phyloP scores from a whole-genome alignment of 768 basidiomycete genomes.

The Clavulina sp. region DNA sequence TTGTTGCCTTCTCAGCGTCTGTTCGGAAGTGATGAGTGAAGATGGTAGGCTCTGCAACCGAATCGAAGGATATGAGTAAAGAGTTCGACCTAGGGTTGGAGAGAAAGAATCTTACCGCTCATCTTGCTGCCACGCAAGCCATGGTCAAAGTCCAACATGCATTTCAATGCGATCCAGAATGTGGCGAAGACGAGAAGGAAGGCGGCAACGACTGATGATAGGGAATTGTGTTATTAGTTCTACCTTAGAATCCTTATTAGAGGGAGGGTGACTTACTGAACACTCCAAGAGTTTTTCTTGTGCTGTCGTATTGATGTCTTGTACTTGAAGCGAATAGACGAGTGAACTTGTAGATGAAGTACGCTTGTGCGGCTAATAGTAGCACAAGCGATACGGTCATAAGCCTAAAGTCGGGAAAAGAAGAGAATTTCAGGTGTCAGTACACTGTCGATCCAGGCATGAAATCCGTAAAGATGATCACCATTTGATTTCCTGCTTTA shows the following conservation, averaged over 20 bases:
- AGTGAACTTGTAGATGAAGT: conserved; percentile 64
- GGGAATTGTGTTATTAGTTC: conserved; percentile 1
- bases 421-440: conserved; percentile 7
- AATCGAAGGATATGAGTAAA: conserved; percentile 20
- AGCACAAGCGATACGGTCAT: conserved; percentile 54
- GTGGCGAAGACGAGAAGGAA: conserved; percentile 59
- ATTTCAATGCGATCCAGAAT: conserved; percentile 58
- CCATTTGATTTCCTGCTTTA: conserved; percentile 70
- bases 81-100: conserved; percentile 13
- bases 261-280: conserved; percentile 40
- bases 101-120: conserved; percentile 36
- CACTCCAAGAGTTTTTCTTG: conserved; percentile 58
- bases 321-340: conserved; percentile 59
- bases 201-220: conserved; percentile 43
- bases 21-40: conserved; percentile 4
- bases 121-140: conserved; percentile 60
- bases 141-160: conserved; percentile 67
- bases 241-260: background rate
- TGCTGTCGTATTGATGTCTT: conserved; percentile 39
- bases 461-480: conserved; percentile 5
- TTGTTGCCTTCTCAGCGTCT: background rate
- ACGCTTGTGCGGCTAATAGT: conserved; percentile 46
- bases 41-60: conserved; percentile 17
- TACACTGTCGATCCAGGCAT: conserved; percentile 2
- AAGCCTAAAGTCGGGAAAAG: conserved; percentile 29